Conservation (phyloP, 2,329 filamentous ascomycete genomes). For the Aspergillus sp. region DNA sequence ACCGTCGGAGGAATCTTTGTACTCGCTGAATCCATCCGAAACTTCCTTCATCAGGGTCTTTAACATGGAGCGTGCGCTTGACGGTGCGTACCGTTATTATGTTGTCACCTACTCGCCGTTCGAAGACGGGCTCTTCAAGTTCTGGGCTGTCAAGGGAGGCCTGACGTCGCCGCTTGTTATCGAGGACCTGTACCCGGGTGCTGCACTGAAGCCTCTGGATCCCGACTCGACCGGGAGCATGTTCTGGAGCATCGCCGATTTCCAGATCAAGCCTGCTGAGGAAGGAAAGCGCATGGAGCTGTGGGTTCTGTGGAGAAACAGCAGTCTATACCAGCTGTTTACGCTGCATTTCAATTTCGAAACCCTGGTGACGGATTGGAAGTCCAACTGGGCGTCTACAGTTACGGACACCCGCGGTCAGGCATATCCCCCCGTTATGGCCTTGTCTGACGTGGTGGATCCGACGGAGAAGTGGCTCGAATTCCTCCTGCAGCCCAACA, state of each 20-base stretch:
- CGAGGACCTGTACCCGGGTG: slow-evolving; percentile 68
- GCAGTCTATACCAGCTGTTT: slow-evolving; percentile 74
- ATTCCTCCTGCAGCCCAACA: slow-evolving; percentile 78
- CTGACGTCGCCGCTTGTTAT: slow-evolving; percentile 61
- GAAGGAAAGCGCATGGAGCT: slow-evolving; percentile 61
- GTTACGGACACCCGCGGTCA: slow-evolving; percentile 60
- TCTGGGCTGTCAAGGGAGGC: slow-evolving; percentile 75
- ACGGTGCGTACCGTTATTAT: slow-evolving; percentile 55
- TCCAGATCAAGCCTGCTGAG: slow-evolving; percentile 60
- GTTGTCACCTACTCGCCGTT: slow-evolving; percentile 86
- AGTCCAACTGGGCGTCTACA: slow-evolving; percentile 69
- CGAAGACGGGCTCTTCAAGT: slow-evolving; percentile 87
- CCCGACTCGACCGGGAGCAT: slow-evolving; percentile 65
- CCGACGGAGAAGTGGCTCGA: slow-evolving; percentile 82
- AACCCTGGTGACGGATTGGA: slow-evolving; percentile 64
- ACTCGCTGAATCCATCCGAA: slow-evolving; percentile 77
- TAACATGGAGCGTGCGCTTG: slow-evolving; percentile 53
- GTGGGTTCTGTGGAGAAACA: slow-evolving; percentile 85
- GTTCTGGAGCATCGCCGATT: slow-evolving; percentile 79
- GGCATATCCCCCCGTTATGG: slow-evolving; percentile 58
- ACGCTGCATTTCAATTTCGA: slow-evolving; percentile 71
- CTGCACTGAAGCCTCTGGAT: slow-evolving; percentile 65
- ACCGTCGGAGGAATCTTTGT: slow-evolving; percentile 69
- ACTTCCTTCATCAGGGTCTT: slow-evolving; percentile 74
- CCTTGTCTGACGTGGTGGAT: slow-evolving; percentile 66